phyloP scores from a whole-genome alignment of 148 eudicot genomes.

The Arctostaphylos glauca region DNA sequence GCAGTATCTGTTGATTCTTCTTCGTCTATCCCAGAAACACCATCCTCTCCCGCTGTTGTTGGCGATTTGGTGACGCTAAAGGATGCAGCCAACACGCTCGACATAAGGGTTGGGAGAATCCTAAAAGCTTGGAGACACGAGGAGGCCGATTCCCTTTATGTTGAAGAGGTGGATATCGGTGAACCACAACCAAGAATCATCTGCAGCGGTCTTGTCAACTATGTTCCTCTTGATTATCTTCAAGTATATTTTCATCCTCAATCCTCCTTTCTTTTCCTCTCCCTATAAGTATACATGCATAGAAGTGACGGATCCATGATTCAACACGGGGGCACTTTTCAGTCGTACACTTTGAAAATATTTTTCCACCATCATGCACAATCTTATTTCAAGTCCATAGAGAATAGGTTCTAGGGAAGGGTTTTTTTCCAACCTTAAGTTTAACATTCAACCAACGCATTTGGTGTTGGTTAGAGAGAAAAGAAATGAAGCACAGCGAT shows the following conservation, averaged over 20 bases:
- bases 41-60: constrained; percentile 8
- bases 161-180: constrained; percentile 88
- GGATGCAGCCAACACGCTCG: constrained; percentile 54
- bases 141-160: constrained; percentile 84
- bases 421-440: background rate
- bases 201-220: constrained; percentile 93
- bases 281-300: background rate
- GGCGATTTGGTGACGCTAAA: constrained; percentile 18
- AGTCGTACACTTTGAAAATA: background rate
- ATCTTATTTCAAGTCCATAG: background rate
- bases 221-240: constrained; percentile 55
- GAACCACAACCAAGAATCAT: constrained; percentile 68
- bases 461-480: background rate
- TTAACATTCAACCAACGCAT: background rate
- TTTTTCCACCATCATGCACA: background rate
- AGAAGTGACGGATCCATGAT: background rate
- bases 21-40: constrained; percentile 9
- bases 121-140: constrained; percentile 73
- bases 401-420: background rate
- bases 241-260: constrained; percentile 40
- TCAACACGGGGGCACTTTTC: background rate
- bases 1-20: constrained; percentile 1
- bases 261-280: background rate
- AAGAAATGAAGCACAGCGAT: background rate
- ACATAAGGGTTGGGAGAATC: constrained; percentile 75